These are phyloP conservation scores for Helenozyma baotianmanensis DNA, from an alignment of 805 yeast species.

Conservation along the genomic window DNA sequence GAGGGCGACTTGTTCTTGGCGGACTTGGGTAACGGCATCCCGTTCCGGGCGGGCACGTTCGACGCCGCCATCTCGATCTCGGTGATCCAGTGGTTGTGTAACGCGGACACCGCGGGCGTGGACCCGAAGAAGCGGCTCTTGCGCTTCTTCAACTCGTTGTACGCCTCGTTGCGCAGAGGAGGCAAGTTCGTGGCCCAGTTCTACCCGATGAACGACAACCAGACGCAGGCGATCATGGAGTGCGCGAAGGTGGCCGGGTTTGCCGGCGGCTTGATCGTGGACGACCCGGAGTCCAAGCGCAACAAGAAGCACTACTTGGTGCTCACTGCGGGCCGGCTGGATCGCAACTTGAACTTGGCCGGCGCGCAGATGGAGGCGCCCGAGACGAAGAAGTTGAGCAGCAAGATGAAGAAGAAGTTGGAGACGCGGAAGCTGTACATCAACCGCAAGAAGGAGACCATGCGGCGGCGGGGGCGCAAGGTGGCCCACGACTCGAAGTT, in stretches of 20 bases:
- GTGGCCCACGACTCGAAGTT: slow-evolving; percentile 90
- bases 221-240: slow-evolving; percentile 67
- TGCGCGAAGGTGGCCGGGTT: slow-evolving; percentile 95
- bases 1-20: slow-evolving; percentile 91
- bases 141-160: slow-evolving; percentile 82
- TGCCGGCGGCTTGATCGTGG: slow-evolving; percentile 92
- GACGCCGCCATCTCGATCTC: slow-evolving; percentile 95
- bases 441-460: slow-evolving; percentile 85
- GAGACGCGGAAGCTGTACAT: slow-evolving; percentile 82
- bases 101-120: slow-evolving; percentile 78
- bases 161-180: slow-evolving; percentile 82
- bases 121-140: slow-evolving; percentile 81
- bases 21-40: slow-evolving; percentile 92
- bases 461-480: slow-evolving; percentile 83
- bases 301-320: slow-evolving; percentile 90
- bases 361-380: slow-evolving; percentile 80
- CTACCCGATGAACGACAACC: slow-evolving; percentile 87
- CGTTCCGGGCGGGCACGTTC: slow-evolving; percentile 92
- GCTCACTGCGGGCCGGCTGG: slow-evolving; percentile 79
- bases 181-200: slow-evolving; percentile 98
- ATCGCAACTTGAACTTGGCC: slow-evolving; percentile 66
- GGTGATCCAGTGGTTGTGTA: slow-evolving; percentile 97
- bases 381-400: slow-evolving; percentile 35
- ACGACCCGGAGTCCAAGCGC: slow-evolving; percentile 88
- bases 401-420: slow-evolving; percentile 46